Evolutionary conservation across 345 rosid genomes (phyloP).

Genomic region (Gossypium bickii): DNA sequence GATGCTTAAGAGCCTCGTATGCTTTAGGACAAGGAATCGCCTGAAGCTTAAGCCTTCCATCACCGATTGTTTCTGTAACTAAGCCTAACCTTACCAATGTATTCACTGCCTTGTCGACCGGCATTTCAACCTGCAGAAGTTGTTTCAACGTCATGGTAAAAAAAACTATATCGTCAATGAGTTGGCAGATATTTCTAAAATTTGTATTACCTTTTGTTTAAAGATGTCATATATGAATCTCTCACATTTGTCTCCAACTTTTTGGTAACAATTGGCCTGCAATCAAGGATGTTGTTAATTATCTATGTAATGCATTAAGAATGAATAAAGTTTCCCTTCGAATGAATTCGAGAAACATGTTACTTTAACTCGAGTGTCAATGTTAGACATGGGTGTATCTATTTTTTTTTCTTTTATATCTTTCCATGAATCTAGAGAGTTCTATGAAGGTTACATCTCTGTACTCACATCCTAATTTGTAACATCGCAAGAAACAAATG

Average conservation of each 20-base stretch:
- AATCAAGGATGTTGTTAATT: constrained; percentile 6
- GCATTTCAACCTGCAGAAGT: constrained; percentile 73
- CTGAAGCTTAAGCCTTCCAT: constrained; percentile 44
- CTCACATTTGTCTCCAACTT: constrained; percentile 72
- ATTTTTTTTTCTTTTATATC: background rate
- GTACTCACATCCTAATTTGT: background rate
- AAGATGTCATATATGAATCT: constrained; percentile 65
- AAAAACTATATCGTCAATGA: constrained; percentile 7
- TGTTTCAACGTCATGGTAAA: constrained; percentile 4
- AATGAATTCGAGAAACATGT: background rate
- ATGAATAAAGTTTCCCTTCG: background rate
- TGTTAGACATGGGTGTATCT: background rate
- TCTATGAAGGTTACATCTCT: background rate
- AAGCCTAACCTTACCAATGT: constrained; percentile 67
- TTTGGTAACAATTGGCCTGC: constrained; percentile 44
- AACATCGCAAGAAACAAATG: background rate
- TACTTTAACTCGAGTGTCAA: background rate
- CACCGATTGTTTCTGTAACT: constrained; percentile 45
- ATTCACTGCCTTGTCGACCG: constrained; percentile 62
- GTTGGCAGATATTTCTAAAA: background rate
- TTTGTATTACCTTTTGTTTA: constrained; percentile 50
- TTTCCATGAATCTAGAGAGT: background rate
- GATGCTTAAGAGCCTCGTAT: constrained; percentile 50
- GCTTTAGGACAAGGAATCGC: constrained; percentile 56
- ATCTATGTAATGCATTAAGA: background rate